Evolutionary conservation across 2,329 filamentous ascomycete species (phyloP).

Genomic region (Botryosphaeria dothidea): DNA sequence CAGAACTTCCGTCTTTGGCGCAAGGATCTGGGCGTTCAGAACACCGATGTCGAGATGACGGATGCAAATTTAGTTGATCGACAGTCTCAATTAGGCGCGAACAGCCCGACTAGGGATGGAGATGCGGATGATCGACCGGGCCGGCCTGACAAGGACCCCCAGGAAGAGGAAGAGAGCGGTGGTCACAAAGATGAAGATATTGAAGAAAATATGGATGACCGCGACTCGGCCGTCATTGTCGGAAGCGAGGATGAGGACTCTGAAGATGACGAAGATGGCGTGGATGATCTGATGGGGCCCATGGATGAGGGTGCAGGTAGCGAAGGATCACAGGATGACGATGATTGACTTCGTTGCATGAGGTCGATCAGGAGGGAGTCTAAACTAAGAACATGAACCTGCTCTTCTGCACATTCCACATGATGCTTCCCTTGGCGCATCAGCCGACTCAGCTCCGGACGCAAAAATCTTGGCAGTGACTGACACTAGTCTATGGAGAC

Average conservation of each 20-base stretch:
- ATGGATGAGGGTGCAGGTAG: background rate
- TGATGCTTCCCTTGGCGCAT: background rate
- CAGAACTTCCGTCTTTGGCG: slow-evolving; percentile 2
- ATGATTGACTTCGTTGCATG: background rate
- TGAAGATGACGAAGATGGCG: slow-evolving; percentile 5
- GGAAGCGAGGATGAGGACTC: slow-evolving; percentile 9
- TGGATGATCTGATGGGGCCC: slow-evolving; percentile 16
- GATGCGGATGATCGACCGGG: slow-evolving; percentile 21
- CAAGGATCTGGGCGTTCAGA: background rate
- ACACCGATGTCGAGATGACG: background rate
- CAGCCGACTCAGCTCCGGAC: background rate
- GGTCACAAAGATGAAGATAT: slow-evolving; percentile 18
- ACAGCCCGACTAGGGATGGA: slow-evolving; percentile 35
- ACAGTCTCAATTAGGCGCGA: slow-evolving; percentile 18
- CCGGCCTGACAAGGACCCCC: slow-evolving; percentile 14
- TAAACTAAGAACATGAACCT: background rate
- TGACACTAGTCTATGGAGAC: background rate
- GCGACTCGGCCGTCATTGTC: background rate
- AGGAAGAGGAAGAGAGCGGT: slow-evolving; percentile 24
- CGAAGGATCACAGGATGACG: background rate
- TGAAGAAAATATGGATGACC: slow-evolving; percentile 22
- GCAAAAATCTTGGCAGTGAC: background rate
- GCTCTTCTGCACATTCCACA: background rate
- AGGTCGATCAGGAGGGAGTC: background rate
- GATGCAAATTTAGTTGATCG: background rate